A percentile compares a stretch with the other conserved stretches of the same genome.
These are phyloP conservation scores for Citrus medica DNA, from an alignment of 345 rosid genomes.

Conservation along the genomic window DNA sequence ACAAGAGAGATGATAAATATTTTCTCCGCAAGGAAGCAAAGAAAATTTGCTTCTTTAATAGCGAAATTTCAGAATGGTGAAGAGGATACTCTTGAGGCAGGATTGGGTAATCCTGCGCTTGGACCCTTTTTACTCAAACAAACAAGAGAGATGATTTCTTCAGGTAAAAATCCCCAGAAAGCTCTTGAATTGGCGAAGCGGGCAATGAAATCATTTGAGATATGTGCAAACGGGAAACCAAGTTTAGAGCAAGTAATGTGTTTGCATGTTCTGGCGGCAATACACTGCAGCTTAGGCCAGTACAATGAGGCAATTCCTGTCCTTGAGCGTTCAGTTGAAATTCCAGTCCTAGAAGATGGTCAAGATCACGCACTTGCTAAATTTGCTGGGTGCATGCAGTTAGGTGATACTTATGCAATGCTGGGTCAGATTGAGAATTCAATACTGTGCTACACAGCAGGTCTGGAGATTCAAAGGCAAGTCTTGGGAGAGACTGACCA, in stretches of 20 bases:
- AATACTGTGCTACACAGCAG: constrained; percentile 70
- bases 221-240: constrained; percentile 45
- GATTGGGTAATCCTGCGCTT: constrained; percentile 49
- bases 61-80: constrained; percentile 36
- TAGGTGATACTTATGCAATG: constrained; percentile 82
- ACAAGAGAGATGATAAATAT: constrained; percentile 53
- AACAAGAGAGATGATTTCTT: constrained; percentile 59
- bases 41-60: constrained; percentile 19
- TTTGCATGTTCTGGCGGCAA: constrained; percentile 72
- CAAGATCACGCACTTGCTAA: constrained; percentile 85
- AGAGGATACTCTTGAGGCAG: constrained; percentile 24
- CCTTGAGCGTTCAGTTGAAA: constrained; percentile 81
- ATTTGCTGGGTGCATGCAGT: constrained; percentile 95
- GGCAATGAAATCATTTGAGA: too few species aligned
- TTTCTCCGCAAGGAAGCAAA: constrained; percentile 36
- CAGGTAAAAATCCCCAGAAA: constrained; percentile 13
- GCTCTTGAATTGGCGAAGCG: too few species aligned
- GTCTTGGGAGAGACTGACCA: constrained; percentile 73
- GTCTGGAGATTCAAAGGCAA: constrained; percentile 90
- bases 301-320: constrained; percentile 67
- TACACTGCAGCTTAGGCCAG: constrained; percentile 62
- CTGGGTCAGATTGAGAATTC: constrained; percentile 89
- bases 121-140: constrained; percentile 74
- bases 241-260: constrained; percentile 74
- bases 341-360: constrained; percentile 70